These are phyloP conservation scores for Hyphopichia pseudoburtonii DNA, from an alignment of 1,139 yeast species.

Conservation along the genomic window DNA sequence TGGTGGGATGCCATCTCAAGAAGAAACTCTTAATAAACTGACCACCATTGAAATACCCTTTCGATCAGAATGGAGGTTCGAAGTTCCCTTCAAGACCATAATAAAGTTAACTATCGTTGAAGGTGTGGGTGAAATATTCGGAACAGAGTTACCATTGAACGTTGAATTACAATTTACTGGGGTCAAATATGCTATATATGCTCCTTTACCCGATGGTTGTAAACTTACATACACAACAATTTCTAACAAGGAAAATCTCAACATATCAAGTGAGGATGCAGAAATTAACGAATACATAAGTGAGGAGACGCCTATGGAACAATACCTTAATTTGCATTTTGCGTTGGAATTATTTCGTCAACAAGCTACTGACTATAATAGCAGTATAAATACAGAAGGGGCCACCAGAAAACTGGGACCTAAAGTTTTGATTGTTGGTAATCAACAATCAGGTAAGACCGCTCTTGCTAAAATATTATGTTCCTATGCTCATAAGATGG, in stretches of 20 bases:
- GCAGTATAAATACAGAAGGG: conserved; percentile 17
- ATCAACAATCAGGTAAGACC: conserved; percentile 74
- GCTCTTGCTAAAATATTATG: conserved; percentile 65
- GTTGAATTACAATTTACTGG: conserved; percentile 61
- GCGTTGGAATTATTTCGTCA: conserved; percentile 67
- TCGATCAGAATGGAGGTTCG: conserved; percentile 82
- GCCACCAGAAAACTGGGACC: conserved; percentile 49
- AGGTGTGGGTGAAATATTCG: conserved; percentile 89
- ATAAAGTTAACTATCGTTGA: conserved; percentile 54
- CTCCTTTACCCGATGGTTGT: conserved; percentile 57
- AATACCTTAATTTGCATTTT: conserved; percentile 70
- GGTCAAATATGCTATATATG: conserved; percentile 56
- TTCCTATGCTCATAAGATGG: conserved; percentile 75
- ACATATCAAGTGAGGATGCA: conserved; percentile 28
- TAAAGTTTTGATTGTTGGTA: conserved; percentile 72
- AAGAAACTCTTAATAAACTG: too few relatives aligned
- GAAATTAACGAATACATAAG: conserved; percentile 60
- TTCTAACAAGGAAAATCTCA: conserved; percentile 46
- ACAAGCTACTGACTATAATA: conserved; percentile 23
- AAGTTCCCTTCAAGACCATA: conserved; percentile 59
- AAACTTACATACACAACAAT: conserved; percentile 50
- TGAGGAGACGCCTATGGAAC: conserved; percentile 67
- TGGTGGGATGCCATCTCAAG: conserved; percentile 10
- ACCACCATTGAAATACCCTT: conserved; percentile 32
- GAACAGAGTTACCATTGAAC: conserved; percentile 84